phyloP scores from a whole-genome alignment of 148 eudicot genomes.

The Vaccinium darrowii region DNA sequence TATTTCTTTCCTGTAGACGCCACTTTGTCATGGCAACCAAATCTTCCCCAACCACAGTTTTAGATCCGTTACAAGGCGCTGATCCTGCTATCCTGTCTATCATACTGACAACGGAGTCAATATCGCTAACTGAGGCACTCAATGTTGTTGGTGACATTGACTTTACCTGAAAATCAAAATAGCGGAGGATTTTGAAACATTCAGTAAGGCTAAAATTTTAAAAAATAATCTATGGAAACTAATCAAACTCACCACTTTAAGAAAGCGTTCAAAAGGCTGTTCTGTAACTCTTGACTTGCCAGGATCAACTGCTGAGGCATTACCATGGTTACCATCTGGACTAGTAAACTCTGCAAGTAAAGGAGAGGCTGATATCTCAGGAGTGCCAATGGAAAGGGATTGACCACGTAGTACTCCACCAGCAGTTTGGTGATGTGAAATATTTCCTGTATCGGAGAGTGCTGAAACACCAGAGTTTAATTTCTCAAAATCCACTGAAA shows the following conservation, averaged over 20 bases:
- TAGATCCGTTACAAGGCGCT: slow-evolving; percentile 94
- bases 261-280: slow-evolving; percentile 82
- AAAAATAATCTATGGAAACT: not conserved
- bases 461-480: slow-evolving; percentile 56
- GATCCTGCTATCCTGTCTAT: slow-evolving; percentile 94
- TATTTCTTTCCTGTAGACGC: slow-evolving; percentile 85
- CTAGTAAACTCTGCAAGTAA: slow-evolving; percentile 75
- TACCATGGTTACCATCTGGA: slow-evolving; percentile 63
- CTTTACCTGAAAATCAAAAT: slow-evolving; percentile 52
- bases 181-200: not conserved
- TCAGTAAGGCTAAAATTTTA: not conserved
- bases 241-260: slow-evolving; percentile 63
- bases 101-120: slow-evolving; percentile 91
- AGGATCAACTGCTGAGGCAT: slow-evolving; percentile 46
- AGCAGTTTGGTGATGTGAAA: slow-evolving; percentile 56
- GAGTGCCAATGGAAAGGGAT: slow-evolving; percentile 94
- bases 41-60: slow-evolving; percentile 98
- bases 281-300: slow-evolving; percentile 71
- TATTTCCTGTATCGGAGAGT: slow-evolving; percentile 55
- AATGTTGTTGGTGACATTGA: slow-evolving; percentile 71
- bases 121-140: slow-evolving; percentile 71
- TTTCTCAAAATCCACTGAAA: slow-evolving; percentile 82
- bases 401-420: slow-evolving; percentile 49
- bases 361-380: slow-evolving; percentile 96
- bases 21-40: slow-evolving; percentile 97